phyloP scores from a whole-genome alignment of 768 basidiomycete genomes.

The Agrocybe pediades region DNA sequence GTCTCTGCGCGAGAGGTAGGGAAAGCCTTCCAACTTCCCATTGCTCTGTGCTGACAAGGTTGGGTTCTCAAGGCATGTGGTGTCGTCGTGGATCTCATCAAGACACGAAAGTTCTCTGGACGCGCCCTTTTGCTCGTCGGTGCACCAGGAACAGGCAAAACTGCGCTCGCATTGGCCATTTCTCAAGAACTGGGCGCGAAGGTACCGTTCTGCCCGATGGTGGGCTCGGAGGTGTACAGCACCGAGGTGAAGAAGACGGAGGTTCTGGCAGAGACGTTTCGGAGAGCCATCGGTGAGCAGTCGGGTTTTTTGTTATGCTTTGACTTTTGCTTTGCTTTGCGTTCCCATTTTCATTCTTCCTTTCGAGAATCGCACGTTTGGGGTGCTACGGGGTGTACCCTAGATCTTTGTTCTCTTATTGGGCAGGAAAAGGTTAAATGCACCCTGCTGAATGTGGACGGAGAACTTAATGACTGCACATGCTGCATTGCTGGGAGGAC shows the following conservation, averaged over 20 bases:
- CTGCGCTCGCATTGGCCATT: slow-evolving; percentile 93
- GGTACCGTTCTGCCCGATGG: slow-evolving; percentile 99
- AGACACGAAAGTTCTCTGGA: slow-evolving; percentile 92
- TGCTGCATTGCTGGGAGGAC: no score
- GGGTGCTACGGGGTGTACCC: no score
- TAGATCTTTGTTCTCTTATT: no score
- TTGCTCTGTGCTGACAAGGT: not conserved
- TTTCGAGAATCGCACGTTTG: no score
- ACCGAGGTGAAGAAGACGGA: slow-evolving; percentile 99
- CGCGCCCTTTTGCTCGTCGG: slow-evolving; percentile 91
- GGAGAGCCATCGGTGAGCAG: slow-evolving; percentile 89
- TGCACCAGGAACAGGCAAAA: slow-evolving; percentile 97
- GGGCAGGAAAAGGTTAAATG: no score
- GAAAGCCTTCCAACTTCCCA: not conserved
- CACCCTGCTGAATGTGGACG: no score
- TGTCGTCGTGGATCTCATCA: slow-evolving; percentile 86
- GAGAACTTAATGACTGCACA: no score
- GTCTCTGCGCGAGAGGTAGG: slow-evolving; percentile 85
- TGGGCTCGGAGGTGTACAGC: slow-evolving; percentile 95
- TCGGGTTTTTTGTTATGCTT: slow-evolving; percentile 16
- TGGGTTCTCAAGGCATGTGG: slow-evolving; percentile 72
- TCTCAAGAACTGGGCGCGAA: slow-evolving; percentile 93
- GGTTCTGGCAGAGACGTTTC: slow-evolving; percentile 91
- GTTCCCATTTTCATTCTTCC: not conserved
- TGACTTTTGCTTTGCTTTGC: slow-evolving; percentile 2